Base-by-base conservation (phyloP, 192 early-diverging fungal species). In the Geosiphon pyriformis region DNA sequence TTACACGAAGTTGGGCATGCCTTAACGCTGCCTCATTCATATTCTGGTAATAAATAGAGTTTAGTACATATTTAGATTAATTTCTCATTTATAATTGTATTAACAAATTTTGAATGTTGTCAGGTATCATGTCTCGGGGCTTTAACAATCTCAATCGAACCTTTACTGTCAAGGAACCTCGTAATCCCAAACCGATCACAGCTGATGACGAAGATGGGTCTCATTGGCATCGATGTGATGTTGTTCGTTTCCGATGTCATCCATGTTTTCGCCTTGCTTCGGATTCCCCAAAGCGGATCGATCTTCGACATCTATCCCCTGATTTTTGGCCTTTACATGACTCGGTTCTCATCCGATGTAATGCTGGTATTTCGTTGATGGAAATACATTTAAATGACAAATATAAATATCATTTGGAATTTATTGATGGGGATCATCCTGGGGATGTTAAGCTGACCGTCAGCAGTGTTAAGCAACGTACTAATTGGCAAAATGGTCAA, bases 1-100 rank as follows among this genome's bases (percentile, higher is more conserved):
- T 67, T 89, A 50, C 88, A 89, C 69, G 87, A 89, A 70, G 82
- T 81, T 27, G 88, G 88, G n/a, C 88, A 89, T 52, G 34, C 80
- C 42, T 65, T 83, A 48, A 83, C 84, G 20, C 70, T 86, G 17
- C 69, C 76, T 4, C 88, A 89, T 72, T 83, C 85, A 1, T 72
- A 77, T 0, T 70, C 76, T 2, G 82, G 72, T 67, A 72, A 72
- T 31, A 20, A 29, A 27, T 50, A 12, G 29, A 33, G 15, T 42
- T 15, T 15, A 30, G 4, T 12, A 6, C 29, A 25, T 20, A 12
- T 4, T 35, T 27, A 10, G 31, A 22, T n/a, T n/a, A n/a, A n/a
- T n/a, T n/a, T n/a, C n/a, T n/a, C n/a, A n/a, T n/a, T n/a, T n/a
- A n/a, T n/a, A n/a, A n/a, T n/a, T n/a, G n/a, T n/a, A n/a, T n/a